These are phyloP conservation scores for Penicillium decumbens DNA, from an alignment of 2,329 filamentous ascomycete species.

Conservation along the genomic window DNA sequence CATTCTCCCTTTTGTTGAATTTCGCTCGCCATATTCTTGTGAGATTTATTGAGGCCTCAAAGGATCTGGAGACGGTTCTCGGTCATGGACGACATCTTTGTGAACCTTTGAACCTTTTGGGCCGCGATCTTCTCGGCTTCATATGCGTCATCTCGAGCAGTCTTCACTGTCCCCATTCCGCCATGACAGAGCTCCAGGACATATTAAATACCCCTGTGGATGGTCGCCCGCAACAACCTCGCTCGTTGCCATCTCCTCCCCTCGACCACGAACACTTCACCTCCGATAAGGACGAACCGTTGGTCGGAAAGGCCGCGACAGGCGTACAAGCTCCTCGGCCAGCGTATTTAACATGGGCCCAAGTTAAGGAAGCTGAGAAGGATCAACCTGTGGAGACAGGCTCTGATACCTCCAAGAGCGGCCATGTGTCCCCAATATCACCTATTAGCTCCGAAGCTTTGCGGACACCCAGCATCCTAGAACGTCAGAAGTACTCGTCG, in stretches of 20 bases:
- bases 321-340: conserved; percentile 17
- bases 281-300: conserved; percentile 4
- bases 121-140: conserved; percentile 10
- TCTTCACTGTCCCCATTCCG: neutral
- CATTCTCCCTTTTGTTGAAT: conserved; percentile 3
- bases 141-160: neutral
- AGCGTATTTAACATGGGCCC: conserved; percentile 14
- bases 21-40: neutral
- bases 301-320: conserved; percentile 5
- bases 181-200: conserved; percentile 10
- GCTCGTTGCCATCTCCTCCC: conserved; percentile 2
- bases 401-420: conserved; percentile 5
- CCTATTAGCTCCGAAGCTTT: conserved; percentile 23
- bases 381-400: conserved; percentile 5
- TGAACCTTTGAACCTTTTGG: conserved; percentile 4
- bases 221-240: neutral
- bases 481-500: conserved; percentile 23
- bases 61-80: conserved; percentile 1
- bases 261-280: neutral
- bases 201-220: conserved; percentile 1
- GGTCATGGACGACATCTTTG: conserved; percentile 17
- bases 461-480: conserved; percentile 15
- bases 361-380: conserved; percentile 8
- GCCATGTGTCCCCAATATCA: conserved; percentile 16
- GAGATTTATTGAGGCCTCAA: neutral